Conservation (phyloP, 306 rosid genomes). For the Vigna angularis region DNA sequence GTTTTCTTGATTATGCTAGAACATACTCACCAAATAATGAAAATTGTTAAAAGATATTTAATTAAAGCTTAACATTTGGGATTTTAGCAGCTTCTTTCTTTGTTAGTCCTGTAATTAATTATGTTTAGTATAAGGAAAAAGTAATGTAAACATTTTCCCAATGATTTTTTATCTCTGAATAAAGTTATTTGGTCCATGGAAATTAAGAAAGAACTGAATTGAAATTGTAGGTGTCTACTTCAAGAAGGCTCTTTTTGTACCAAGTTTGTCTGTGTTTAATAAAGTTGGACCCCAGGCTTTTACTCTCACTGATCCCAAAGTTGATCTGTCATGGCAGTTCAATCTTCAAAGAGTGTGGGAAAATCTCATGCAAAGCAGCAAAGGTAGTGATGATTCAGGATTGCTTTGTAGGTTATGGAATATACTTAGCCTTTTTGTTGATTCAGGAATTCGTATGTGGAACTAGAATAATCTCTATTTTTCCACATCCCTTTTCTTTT, state of each 20-base stretch:
- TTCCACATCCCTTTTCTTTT: neutral
- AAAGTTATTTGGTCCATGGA: neutral
- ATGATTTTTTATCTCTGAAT: conserved; percentile 18
- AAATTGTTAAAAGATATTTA: neutral
- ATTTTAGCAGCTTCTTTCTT: conserved; percentile 1
- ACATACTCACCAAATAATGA: conserved; percentile 4
- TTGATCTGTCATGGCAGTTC: conserved; percentile 93
- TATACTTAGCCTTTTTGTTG: neutral
- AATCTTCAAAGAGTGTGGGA: conserved; percentile 88
- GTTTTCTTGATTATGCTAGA: conserved; percentile 31
- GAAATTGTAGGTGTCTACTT: conserved; percentile 78
- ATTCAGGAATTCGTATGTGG: neutral
- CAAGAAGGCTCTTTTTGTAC: conserved; percentile 92
- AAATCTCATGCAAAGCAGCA: conserved; percentile 70
- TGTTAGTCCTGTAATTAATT: neutral
- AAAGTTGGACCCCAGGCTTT: conserved; percentile 82
- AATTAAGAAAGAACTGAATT: conserved; percentile 25
- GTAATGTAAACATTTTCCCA: neutral
- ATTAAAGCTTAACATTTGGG: conserved; percentile 8
- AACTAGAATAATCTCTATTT: neutral
- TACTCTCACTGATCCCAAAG: conserved; percentile 55
- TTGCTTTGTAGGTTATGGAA: neutral
- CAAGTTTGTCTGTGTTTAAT: conserved; percentile 71
- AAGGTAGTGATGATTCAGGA: conserved; percentile 57
- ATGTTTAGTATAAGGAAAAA: conserved; percentile 4